Evolutionary conservation across 2,329 filamentous ascomycete genomes (phyloP).

Genomic region (Fusarium globosum): DNA sequence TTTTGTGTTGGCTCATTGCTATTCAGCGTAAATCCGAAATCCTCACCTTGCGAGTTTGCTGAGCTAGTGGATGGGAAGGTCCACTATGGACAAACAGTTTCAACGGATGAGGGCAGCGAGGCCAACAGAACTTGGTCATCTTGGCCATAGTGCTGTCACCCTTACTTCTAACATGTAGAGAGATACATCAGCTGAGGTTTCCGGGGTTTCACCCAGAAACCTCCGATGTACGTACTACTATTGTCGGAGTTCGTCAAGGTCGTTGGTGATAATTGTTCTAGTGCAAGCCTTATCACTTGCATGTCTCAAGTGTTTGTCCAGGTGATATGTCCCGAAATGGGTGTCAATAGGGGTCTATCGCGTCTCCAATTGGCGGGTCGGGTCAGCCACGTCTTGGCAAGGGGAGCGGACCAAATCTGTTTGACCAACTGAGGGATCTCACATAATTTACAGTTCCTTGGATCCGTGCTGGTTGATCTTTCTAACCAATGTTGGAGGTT

Average conservation of each 20-base stretch:
- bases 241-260: not conserved
- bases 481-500: rapidly evolving
- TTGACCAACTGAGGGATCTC: no score
- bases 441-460: rapidly evolving
- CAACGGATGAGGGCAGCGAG: rapidly evolving
- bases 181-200: rapidly evolving
- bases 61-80: not conserved
- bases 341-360: not conserved
- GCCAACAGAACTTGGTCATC: not conserved
- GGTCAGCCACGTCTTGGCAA: not conserved
- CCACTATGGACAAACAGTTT: not conserved
- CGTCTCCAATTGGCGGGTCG: not conserved
- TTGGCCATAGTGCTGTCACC: rapidly evolving
- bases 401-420: no score
- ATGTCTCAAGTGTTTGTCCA: not conserved
- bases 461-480: rapidly evolving
- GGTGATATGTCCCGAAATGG: not conserved
- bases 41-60: not conserved
- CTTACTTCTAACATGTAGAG: no score
- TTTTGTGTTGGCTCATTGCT: not conserved
- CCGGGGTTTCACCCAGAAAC: not conserved
- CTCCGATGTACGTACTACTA: not conserved
- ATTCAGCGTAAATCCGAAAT: not conserved
- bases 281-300: not conserved
- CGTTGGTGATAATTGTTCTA: rapidly evolving